phyloP scores from a whole-genome alignment of 805 yeast genomes.

The Yarrowia sp. region DNA sequence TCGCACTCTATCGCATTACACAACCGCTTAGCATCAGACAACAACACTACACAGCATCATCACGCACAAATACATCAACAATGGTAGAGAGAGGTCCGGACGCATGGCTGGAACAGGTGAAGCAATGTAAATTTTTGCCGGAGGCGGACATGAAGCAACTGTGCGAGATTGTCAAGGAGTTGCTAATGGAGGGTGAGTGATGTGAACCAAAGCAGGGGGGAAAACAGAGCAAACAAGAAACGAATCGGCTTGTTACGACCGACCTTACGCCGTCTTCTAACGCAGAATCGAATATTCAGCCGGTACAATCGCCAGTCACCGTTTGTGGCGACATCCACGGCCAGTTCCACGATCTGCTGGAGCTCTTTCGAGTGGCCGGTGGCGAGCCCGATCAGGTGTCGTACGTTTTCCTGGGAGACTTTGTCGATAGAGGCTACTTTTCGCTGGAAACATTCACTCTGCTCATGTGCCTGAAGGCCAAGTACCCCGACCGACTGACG shows the following conservation, averaged over 20 bases:
- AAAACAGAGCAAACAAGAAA: not conserved
- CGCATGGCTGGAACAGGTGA: slow-evolving; percentile 93
- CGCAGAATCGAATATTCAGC: slow-evolving; percentile 85
- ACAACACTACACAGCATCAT: slow-evolving; percentile 27
- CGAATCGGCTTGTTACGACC: not conserved
- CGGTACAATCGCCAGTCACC: slow-evolving; percentile 90
- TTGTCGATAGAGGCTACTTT: slow-evolving; percentile 97
- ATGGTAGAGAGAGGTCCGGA: slow-evolving; percentile 72
- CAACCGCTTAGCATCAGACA: slow-evolving; percentile 31
- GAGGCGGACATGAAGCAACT: slow-evolving; percentile 96
- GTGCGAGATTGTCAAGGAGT: slow-evolving; percentile 93
- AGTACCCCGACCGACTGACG: slow-evolving; percentile 83
- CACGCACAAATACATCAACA: slow-evolving; percentile 30
- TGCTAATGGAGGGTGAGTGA: slow-evolving; percentile 73
- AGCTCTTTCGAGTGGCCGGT: slow-evolving; percentile 87
- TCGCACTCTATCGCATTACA: slow-evolving; percentile 34
- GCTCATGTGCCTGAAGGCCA: slow-evolving; percentile 90
- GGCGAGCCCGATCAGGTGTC: slow-evolving; percentile 86
- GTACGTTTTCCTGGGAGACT: slow-evolving; percentile 91
- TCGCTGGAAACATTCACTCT: slow-evolving; percentile 92
- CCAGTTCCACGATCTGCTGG: slow-evolving; percentile 92
- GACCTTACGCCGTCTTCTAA: not conserved
- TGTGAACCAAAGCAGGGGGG: not conserved
- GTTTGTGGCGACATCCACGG: slow-evolving; percentile 98
- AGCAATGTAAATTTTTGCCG: slow-evolving; percentile 84